Evolutionary conservation across 768 basidiomycete species (phyloP).

Genomic region (Mrakia blollopis): DNA sequence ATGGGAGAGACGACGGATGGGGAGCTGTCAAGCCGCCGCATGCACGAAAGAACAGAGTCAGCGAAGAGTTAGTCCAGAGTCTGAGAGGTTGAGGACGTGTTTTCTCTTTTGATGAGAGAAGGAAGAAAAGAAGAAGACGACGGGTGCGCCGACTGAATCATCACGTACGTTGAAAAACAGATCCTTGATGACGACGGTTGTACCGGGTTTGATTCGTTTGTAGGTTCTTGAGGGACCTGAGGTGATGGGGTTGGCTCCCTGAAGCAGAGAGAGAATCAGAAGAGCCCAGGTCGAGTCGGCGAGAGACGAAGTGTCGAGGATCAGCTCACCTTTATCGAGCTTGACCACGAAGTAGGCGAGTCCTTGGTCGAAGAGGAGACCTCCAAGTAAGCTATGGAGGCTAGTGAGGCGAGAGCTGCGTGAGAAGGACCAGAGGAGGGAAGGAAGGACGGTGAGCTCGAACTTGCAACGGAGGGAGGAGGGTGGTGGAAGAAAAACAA

Average conservation of each 20-base stretch:
- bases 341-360: constrained; percentile 64
- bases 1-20: constrained; percentile 72
- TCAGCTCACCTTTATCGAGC: constrained; percentile 65
- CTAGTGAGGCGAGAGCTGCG: constrained; percentile 75
- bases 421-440: neutral
- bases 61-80: too few relatives aligned
- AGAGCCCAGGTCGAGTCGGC: neutral
- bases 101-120: neutral
- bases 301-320: neutral
- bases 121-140: neutral
- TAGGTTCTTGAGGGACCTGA: constrained; percentile 68
- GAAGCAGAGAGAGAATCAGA: neutral
- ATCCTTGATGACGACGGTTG: constrained; percentile 76
- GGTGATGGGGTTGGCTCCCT: constrained; percentile 67
- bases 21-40: too few relatives aligned
- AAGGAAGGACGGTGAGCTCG: neutral
- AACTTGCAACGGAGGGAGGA: too few relatives aligned
- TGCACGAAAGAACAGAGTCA: too few relatives aligned
- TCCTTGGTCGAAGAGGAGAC: constrained; percentile 67
- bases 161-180: constrained; percentile 76
- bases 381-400: constrained; percentile 72
- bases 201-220: constrained; percentile 68
- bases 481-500: neutral
- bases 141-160: neutral
- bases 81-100: too few relatives aligned